Evolutionary conservation across 192 early-diverging fungal genomes (phyloP).

Genomic region (Coemansia sp.): DNA sequence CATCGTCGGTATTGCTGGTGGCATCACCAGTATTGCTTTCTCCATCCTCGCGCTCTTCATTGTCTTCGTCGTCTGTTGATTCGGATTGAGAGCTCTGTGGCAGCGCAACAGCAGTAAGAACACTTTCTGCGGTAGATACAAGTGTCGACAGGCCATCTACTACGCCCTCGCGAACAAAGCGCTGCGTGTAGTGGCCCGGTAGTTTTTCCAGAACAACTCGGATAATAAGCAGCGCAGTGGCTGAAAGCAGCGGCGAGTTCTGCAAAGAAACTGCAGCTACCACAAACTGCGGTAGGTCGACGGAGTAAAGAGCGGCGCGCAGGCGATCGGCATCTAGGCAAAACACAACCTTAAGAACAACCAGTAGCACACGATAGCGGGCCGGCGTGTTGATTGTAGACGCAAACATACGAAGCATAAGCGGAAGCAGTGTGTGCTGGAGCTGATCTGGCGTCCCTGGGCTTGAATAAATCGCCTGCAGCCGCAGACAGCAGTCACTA

Average conservation of each 20-base stretch:
- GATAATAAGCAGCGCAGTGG: constrained; percentile 46
- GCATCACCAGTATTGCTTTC: background rate
- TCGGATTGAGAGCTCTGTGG: background rate
- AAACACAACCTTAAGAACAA: constrained; percentile 59
- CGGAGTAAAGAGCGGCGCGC: constrained; percentile 47
- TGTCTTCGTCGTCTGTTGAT: background rate
- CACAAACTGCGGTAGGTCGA: constrained; percentile 21
- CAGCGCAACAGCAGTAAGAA: background rate
- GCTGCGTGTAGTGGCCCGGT: constrained; percentile 56
- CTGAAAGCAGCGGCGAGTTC: constrained; percentile 25
- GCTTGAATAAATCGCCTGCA: constrained; percentile 11
- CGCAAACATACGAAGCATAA: constrained; percentile 70
- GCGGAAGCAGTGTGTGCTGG: constrained; percentile 60
- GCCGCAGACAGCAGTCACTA: background rate
- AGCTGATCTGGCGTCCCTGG: constrained; percentile 21
- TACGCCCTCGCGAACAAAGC: constrained; percentile 78
- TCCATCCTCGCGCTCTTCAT: background rate
- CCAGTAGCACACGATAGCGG: constrained; percentile 66
- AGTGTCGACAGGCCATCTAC: constrained; percentile 61
- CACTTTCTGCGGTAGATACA: constrained; percentile 1
- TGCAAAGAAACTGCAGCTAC: constrained; percentile 18
- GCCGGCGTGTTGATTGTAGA: constrained; percentile 64
- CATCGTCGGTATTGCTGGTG: background rate
- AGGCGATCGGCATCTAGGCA: constrained; percentile 53
- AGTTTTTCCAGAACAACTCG: constrained; percentile 65